These are phyloP conservation scores for Ustilago tritici DNA, from an alignment of 1,284 basidiomycete genomes.

Conservation along the genomic window DNA sequence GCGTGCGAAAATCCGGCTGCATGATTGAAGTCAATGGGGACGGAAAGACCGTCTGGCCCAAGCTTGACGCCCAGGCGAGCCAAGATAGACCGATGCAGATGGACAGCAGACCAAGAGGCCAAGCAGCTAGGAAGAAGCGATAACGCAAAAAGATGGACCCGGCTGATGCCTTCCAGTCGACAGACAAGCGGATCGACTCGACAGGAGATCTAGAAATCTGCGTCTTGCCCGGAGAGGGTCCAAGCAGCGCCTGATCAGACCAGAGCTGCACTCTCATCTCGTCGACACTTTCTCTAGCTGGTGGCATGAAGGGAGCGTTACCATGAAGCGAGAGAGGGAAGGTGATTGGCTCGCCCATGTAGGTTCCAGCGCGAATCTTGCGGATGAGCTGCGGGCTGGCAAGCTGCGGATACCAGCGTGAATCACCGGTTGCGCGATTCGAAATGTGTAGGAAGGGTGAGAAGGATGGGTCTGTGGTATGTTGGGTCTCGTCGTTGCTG, in stretches of 20 bases:
- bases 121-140: constrained; percentile 54
- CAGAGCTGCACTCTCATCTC: constrained; percentile 52
- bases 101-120: constrained; percentile 54
- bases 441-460: constrained; percentile 58
- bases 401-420: constrained; percentile 55
- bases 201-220: constrained; percentile 35
- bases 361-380: constrained; percentile 17
- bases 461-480: constrained; percentile 29
- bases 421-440: constrained; percentile 56
- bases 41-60: constrained; percentile 15
- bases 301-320: constrained; percentile 63
- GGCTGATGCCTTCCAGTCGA: constrained; percentile 59
- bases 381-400: constrained; percentile 16
- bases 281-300: constrained; percentile 33
- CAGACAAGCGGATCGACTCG: constrained; percentile 37
- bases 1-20: constrained; percentile 27
- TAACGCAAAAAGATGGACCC: constrained; percentile 62
- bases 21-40: constrained; percentile 30
- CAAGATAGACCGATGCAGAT: constrained; percentile 38
- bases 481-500: constrained; percentile 18
- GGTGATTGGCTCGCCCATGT: constrained; percentile 24
- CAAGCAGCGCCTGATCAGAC: constrained; percentile 43
- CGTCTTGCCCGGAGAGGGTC: constrained; percentile 4
- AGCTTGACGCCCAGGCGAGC: constrained; percentile 30
- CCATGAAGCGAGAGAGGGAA: constrained; percentile 58